A percentile compares a stretch with the other conserved stretches of the same genome.
Evolutionary conservation across 768 basidiomycete genomes (phyloP).

Genomic region (Trametes sanguinea): DNA sequence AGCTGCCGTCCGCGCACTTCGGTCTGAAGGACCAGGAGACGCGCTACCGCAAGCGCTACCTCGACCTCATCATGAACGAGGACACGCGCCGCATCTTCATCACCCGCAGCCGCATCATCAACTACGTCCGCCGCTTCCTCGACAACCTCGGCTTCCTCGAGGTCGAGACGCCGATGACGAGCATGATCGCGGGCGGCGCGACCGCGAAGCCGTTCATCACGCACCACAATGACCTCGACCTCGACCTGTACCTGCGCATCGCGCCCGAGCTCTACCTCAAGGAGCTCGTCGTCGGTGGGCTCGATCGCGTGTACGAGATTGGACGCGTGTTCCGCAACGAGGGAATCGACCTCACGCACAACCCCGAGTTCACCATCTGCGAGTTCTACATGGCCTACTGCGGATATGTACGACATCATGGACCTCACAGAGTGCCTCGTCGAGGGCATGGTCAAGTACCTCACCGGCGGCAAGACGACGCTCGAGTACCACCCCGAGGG

Average conservation of each 20-base stretch:
- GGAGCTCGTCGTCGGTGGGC: conserved; percentile 93
- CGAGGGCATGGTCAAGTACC: conserved; percentile 85
- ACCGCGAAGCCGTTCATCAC: conserved; percentile 99
- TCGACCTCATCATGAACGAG: conserved; percentile 95
- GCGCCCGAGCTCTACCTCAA: conserved; percentile 99
- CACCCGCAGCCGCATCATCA: conserved; percentile 86
- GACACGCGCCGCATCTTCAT: conserved; percentile 88
- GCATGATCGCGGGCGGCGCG: conserved; percentile 93
- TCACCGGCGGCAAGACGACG: conserved; percentile 80
- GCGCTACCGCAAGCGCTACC: conserved; percentile 96
- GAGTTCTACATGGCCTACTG: conserved; percentile 99
- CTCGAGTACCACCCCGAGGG: conserved; percentile 92
- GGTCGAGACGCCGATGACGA: conserved; percentile 99
- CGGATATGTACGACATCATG: conserved; percentile 99
- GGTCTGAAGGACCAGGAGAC: conserved; percentile 98
- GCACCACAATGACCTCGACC: conserved; percentile 96
- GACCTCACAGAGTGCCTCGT: conserved; percentile 91
- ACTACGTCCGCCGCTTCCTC: conserved; percentile 89
- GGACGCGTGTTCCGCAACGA: conserved; percentile 98
- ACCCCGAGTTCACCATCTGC: conserved; percentile 99
- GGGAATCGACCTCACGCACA: conserved; percentile 98
- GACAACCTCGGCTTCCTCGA: conserved; percentile 94
- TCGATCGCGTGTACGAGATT: conserved; percentile 98
- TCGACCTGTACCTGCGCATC: conserved; percentile 95
- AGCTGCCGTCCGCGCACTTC: conserved; percentile 88